Evolutionary conservation across 805 yeast genomes (phyloP), one percentile per base, ranked within the genome.

Genomic region (Pichia eremophila): DNA sequence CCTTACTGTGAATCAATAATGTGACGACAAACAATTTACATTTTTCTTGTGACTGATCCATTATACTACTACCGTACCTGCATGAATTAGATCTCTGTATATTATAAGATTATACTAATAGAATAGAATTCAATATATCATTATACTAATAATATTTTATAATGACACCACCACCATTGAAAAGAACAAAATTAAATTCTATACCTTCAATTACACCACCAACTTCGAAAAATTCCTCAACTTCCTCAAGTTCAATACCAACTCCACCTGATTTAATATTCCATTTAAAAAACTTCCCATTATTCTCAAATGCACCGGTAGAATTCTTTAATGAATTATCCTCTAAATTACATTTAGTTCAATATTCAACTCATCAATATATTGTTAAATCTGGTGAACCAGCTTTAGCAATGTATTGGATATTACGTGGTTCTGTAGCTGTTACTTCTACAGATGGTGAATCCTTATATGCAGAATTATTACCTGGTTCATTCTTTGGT

Each of bases 371-470:
- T 0, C 86, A 82, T 54, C 84, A 80, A 51, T 80, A 77, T 58
- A 79, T 84, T 36, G 79, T 84, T 40, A 78, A 78, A 49, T 77
- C 73, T 53, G 90, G 91, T 2, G 89, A 83, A 54, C 83, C 81
- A 1, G 80, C 88, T 2, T 75, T 74, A 54, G 76, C 90, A 19
- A 83, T 85, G 86, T 84, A 83, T 58, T 83, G 91, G 89, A 80
- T 84, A 37, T 62, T 84, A 15, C 75, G 83, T 56, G 93, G 93
- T 3, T 73, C 81, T 0, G 91, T 84, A 3, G 78, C 79, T n/a
- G 87, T 85, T 12, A 78, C 88, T 0, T 79, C 86, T 14, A 75
- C 85, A 1, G 93, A 84, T 58, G 90, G 88, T 29, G 91, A 84
- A 63, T 75, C 85, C 4, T 71, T 79, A 4, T 81, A 80, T 56